A percentile compares a stretch with the other conserved stretches of the same genome.
phyloP scores from a whole-genome alignment of 208 protist species.

The Leishmania turanica region DNA sequence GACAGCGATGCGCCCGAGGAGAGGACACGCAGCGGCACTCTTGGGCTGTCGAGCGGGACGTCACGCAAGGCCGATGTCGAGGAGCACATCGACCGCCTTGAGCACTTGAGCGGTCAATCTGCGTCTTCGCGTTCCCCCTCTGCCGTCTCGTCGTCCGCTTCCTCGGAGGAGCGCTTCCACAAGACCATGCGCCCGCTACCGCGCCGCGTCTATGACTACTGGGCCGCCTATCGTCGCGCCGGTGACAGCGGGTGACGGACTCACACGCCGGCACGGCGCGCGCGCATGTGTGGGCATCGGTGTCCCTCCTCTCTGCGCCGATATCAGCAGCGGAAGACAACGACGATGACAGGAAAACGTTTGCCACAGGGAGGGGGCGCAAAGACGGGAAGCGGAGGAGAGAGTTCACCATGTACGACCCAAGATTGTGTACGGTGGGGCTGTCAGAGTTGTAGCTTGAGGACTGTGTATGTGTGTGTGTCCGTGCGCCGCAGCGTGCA shows the following conservation, averaged over 20 bases:
- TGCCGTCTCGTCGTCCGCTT: conserved; percentile 2
- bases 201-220: conserved; percentile 44
- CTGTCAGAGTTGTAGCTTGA: neutral
- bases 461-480: neutral
- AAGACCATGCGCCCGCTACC: conserved; percentile 18
- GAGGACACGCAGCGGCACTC: neutral
- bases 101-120: neutral
- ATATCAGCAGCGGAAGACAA: neutral
- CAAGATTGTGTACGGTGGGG: neutral
- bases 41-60: neutral
- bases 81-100: neutral
- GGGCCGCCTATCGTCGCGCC: conserved; percentile 20
- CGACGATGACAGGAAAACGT: neutral
- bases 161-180: conserved; percentile 5
- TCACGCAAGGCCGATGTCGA: neutral
- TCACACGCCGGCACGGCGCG: neutral
- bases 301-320: neutral
- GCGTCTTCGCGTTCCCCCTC: conserved; percentile 7
- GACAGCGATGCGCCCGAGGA: conserved; percentile 10
- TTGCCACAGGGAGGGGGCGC: neutral
- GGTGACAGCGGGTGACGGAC: neutral
- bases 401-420: neutral
- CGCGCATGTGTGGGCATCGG: neutral
- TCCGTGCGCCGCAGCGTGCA: neutral
- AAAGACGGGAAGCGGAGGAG: neutral